Evolutionary conservation across 1,139 yeast genomes (phyloP).

Genomic region (Taiozyma sp.): DNA sequence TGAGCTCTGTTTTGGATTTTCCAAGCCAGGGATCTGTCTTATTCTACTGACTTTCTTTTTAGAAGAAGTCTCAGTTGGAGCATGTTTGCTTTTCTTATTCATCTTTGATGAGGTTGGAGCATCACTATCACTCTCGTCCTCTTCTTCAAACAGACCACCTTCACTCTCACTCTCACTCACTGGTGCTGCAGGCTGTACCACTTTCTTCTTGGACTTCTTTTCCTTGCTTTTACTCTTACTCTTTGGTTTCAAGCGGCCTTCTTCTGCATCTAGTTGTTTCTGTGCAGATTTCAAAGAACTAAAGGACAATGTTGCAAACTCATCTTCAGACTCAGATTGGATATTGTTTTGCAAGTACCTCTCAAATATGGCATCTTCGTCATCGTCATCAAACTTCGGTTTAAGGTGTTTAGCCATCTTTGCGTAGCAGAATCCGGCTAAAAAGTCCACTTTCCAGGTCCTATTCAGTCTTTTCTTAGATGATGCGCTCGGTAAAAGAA

Average conservation of each 20-base stretch:
- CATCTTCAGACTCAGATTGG: conserved; percentile 30
- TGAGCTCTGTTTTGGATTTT: conserved; percentile 34
- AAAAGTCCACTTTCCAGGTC: background rate
- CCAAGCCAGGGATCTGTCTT: conserved; percentile 72
- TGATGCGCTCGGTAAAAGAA: background rate
- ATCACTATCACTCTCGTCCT: conserved; percentile 9
- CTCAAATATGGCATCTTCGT: conserved; percentile 2
- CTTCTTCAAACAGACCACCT: conserved; percentile 6
- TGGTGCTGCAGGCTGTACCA: conserved; percentile 11
- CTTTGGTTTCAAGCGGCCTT: conserved; percentile 15
- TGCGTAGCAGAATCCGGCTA: background rate
- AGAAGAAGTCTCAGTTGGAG: conserved; percentile 70
- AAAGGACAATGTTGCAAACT: conserved; percentile 43
- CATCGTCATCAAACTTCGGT: conserved; percentile 11
- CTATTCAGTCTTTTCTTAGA: background rate
- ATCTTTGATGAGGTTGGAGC: conserved; percentile 15
- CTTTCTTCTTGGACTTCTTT: conserved; percentile 16
- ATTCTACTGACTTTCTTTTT: conserved; percentile 66
- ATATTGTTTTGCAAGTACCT: conserved; percentile 7
- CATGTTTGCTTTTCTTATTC: conserved; percentile 58
- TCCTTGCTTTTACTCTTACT: conserved; percentile 6
- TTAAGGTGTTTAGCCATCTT: conserved; percentile 8
- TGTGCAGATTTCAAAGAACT: conserved; percentile 59
- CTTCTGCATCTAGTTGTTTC: conserved; percentile 35
- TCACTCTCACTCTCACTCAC: conserved; percentile 19